Evolutionary conservation across 345 rosid genomes (phyloP), one percentile per base, ranked within the genome.

Genomic region (Microthlaspi erraticum): DNA sequence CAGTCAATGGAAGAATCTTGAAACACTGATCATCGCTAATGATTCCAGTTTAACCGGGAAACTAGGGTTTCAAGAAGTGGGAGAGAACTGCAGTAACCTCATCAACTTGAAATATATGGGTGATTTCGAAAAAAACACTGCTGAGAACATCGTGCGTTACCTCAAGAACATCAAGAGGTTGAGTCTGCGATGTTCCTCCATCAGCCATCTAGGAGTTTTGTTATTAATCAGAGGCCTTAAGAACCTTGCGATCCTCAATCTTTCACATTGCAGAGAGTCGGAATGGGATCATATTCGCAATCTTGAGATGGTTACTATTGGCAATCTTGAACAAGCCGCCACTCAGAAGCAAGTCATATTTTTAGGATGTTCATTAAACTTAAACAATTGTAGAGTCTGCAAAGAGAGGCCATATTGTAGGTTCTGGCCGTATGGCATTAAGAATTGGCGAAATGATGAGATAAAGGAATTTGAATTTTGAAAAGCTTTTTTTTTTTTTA

Each of bases 1-100:
- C 10, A 68, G 63, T 43, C n/a, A 1, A 32, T 67, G 63, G 54
- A 67, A 51, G 63, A 67, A 67, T 43, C 64, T 56, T 9, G 43
- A 43, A 42, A 67, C 63, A 17, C 34, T 67, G 10, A 54, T 67
- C 43, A 31, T 67, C 51, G 53, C 54, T 55, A 34, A 67, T 19
- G 10, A 34, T 23, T 23, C 29, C 29, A 2, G 29, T 23, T 23
- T 23, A 23, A 63, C 17, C 5, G 53, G 67, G 18, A n/a, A 4
- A 48, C 50, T 64, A 6, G 7, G 6, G 7, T 64, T 37, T 20
- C 58, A 14, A 50, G 5, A 4, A 10, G 58, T 65, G 49, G 38
- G 70, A 65, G 70, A 65, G 14, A 14, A 14, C 5, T 51, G 59
- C 10, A 51, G 5, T 38, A 65, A 65, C 49, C 60, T 51, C 8